Base-by-base conservation (phyloP, 176 grass and related monocot genomes). In the Hordeum vulgare region DNA sequence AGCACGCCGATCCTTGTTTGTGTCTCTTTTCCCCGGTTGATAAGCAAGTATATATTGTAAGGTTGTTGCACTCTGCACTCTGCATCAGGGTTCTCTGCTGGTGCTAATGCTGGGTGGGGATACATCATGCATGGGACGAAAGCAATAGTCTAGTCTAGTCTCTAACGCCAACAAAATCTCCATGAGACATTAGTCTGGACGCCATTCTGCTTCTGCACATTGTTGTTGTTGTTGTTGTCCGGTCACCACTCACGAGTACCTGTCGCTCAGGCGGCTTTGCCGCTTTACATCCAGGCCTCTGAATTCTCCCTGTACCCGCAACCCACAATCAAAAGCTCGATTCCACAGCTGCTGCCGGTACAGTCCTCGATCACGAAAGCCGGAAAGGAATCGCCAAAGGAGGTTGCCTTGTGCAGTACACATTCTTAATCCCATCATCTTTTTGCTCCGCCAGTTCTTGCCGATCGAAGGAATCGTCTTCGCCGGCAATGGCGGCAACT, bases 401-500 rank as follows among this genome's bases (percentile, higher is more conserved):
- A 68, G n/a, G 66, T 37, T 37, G 74, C n/a, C 31, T 66, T 54
- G 11, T 23, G 56, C 36, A 25, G 80, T 54, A 23, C 54, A 71
- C 20, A 21, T 89, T 63, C 62, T 25, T 74, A 53, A 74, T 31
- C 7, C 4, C 14, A 3, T 31, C 64, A 6, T 29, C 71, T 80
- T 25, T 53, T 69, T 6, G 15, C 24, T 84, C 44, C 67, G 9
- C 12, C 17, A 20, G 14, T 74, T 51, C 15, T 36, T 57, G 31
- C 29, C 34, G 56, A 85, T 85, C 41, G 49, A 44, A 13, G 10
- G 33, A 25, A 15, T 3, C 62, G 66, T 63, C 63, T 5, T 82
- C 9, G 25, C 54, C 45, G 2, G 20, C 84, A 90, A 90, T 90
- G 88, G 79, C 74, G 88, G 47, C 47, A 15, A 66, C 79, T 4